phyloP scores from a whole-genome alignment of 176 grass and related monocot genomes.

The Musa troglodytarum region DNA sequence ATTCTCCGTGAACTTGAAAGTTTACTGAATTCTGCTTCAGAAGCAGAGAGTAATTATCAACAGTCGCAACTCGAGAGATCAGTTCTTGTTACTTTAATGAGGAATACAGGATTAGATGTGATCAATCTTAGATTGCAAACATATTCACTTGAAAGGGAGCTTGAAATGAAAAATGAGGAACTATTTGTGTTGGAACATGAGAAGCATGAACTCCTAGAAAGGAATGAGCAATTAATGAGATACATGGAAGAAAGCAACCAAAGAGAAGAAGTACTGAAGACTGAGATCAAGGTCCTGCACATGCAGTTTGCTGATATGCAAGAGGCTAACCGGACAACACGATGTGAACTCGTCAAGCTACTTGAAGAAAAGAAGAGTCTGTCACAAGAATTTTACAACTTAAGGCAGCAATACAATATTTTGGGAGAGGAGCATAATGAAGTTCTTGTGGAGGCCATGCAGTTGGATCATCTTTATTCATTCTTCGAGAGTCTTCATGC shows the following conservation, averaged over 20 bases:
- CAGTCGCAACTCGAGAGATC: conserved; percentile 49
- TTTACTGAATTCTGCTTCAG: conserved; percentile 45
- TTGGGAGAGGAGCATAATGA: conserved; percentile 37
- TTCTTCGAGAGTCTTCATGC: conserved; percentile 64
- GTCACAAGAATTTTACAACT: conserved; percentile 35
- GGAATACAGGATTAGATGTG: conserved; percentile 54
- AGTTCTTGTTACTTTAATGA: conserved; percentile 52
- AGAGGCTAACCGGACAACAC: conserved; percentile 25
- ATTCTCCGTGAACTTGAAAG: conserved; percentile 45
- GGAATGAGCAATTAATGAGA: conserved; percentile 36
- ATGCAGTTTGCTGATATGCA: conserved; percentile 34
- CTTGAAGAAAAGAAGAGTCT: conserved; percentile 38
- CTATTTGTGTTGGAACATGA: conserved; percentile 31
- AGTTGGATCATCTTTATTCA: conserved; percentile 55
- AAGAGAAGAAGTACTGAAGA: conserved; percentile 44
- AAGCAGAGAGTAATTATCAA: conserved; percentile 46
- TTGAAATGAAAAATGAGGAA: conserved; percentile 35
- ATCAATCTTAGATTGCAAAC: conserved; percentile 52
- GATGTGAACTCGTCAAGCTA: conserved; percentile 36
- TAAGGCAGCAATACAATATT: conserved; percentile 33
- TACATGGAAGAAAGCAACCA: conserved; percentile 34
- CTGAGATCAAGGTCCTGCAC: conserved; percentile 30
- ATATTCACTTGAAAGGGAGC: conserved; percentile 43
- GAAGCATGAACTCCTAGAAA: conserved; percentile 28
- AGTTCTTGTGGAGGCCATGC: conserved; percentile 49